Percentiles rank a stretch among this genome's conserved stretches.
These are phyloP conservation scores for Fomitopsis schrenkii DNA, from an alignment of 1,284 basidiomycete genomes.

Conservation along the genomic window DNA sequence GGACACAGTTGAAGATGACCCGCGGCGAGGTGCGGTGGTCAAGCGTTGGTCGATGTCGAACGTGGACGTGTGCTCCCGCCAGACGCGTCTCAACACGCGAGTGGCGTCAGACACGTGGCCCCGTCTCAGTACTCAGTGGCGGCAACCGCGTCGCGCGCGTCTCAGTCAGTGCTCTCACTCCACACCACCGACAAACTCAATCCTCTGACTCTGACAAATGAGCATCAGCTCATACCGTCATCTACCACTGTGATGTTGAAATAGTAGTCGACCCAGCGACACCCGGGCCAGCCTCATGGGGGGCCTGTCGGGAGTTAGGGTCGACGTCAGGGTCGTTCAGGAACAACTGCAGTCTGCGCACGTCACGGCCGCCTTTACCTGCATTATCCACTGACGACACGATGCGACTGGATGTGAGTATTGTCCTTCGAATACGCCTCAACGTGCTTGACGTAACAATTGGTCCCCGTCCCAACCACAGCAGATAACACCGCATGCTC, in stretches of 20 bases:
- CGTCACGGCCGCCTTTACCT: no score
- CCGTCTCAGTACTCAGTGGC: background rate
- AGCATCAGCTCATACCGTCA: no score
- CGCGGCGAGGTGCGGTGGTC: background rate
- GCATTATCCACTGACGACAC: background rate
- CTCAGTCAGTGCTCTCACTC: background rate
- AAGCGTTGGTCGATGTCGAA: background rate
- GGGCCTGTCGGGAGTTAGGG: no score
- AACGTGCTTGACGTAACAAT: background rate
- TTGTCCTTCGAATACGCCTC: background rate
- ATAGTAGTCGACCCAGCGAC: no score
- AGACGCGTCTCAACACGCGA: background rate
- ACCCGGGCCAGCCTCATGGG: no score
- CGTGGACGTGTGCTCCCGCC: background rate
- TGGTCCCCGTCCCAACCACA: background rate
- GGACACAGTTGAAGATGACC: background rate
- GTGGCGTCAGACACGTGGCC: background rate
- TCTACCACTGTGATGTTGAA: no score
- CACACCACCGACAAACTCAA: no score
- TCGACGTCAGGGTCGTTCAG: no score
- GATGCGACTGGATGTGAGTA: background rate
- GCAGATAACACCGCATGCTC: background rate
- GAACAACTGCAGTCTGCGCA: no score
- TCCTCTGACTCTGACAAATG: no score
- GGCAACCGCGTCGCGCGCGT: background rate